A percentile compares a stretch with the other conserved stretches of the same genome.
Conservation (phyloP, 2,329 filamentous ascomycete genomes). For the Fusarium irregulare region DNA sequence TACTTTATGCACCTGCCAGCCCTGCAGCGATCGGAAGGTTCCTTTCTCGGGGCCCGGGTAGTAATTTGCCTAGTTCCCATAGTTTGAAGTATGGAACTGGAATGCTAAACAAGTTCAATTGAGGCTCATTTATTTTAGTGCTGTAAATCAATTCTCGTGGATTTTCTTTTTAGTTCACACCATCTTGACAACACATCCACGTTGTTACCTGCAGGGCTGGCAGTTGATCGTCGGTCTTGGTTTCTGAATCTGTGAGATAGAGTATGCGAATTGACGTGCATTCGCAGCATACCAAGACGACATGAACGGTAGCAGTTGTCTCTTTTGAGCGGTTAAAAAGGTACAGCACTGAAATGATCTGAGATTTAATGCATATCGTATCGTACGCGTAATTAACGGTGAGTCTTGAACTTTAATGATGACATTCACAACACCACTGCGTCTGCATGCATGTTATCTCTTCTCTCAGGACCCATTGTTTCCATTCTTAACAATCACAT, state of each 20-base stretch:
- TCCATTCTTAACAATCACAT: conserved; percentile 30
- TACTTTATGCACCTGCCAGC: conserved; percentile 23
- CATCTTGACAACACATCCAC: conserved; percentile 7
- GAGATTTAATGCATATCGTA: conserved; percentile 8
- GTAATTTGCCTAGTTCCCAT: conserved; percentile 6
- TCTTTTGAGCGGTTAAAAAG: background rate
- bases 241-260: conserved; percentile 18
- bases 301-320: conserved; percentile 2
- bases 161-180: conserved; percentile 7
- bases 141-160: background rate
- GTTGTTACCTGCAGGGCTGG: conserved; percentile 33
- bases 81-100: conserved; percentile 8
- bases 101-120: background rate
- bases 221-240: conserved; percentile 35
- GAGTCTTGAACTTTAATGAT: conserved; percentile 1
- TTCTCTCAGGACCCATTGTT: background rate
- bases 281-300: conserved; percentile 15
- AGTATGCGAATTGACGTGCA: conserved; percentile 36
- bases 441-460: conserved; percentile 6
- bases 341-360: background rate
- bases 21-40: conserved; percentile 37
- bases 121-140: conserved; percentile 6
- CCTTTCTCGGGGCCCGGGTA: conserved; percentile 1
- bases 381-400: conserved; percentile 30
- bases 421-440: conserved; percentile 5